phyloP scores from a whole-genome alignment of 2,329 filamentous ascomycete species.

The Aspergillus sp. region DNA sequence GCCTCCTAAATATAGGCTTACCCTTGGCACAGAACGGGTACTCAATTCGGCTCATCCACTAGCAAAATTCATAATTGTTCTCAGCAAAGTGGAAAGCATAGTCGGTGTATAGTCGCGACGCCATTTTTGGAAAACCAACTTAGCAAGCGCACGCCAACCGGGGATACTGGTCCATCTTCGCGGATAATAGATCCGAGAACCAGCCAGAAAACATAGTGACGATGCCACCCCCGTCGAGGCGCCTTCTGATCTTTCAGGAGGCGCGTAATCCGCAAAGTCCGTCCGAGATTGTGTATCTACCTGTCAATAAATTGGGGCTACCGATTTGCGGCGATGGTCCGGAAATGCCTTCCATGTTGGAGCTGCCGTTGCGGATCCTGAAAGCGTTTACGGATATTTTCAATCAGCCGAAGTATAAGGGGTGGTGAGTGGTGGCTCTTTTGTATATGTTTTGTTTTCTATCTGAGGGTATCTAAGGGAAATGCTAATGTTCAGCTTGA shows the following conservation, averaged over 20 bases:
- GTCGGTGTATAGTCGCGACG: neutral
- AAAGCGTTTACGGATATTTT: conserved; percentile 44
- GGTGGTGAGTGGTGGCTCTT: conserved; percentile 31
- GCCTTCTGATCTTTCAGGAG: conserved; percentile 43
- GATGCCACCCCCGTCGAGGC: conserved; percentile 19
- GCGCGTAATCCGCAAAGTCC: conserved; percentile 34
- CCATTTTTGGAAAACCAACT: neutral
- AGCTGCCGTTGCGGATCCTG: conserved; percentile 37
- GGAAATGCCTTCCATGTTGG: conserved; percentile 36
- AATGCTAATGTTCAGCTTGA: neutral
- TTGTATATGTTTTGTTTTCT: neutral
- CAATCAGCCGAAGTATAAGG: conserved; percentile 42
- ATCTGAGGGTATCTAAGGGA: too few species aligned
- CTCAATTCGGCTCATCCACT: neutral
- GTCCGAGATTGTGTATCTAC: conserved; percentile 32
- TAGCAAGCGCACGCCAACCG: neutral
- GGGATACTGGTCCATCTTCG: neutral
- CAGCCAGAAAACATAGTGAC: neutral
- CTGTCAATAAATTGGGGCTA: conserved; percentile 41
- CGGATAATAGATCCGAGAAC: neutral
- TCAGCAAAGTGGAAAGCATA: neutral
- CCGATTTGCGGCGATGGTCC: conserved; percentile 38
- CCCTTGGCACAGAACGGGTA: neutral
- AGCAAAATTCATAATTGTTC: neutral
- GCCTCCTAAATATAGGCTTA: neutral